Base-by-base conservation (phyloP, 495 filamentous ascomycete genomes). In the Lasiosphaeris hirsuta region DNA sequence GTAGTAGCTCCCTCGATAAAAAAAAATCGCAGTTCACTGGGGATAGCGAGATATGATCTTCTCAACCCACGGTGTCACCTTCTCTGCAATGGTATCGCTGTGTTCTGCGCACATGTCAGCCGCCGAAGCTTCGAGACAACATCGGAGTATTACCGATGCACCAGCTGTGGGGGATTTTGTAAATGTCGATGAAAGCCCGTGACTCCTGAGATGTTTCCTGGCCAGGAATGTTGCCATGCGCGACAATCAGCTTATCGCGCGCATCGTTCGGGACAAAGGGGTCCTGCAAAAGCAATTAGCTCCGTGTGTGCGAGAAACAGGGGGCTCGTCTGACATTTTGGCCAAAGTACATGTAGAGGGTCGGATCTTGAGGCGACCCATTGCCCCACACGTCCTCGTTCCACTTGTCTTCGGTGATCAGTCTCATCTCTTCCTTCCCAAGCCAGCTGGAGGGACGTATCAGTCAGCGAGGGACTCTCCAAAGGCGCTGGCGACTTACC, bases 321-420 rank as follows among this genome's bases (percentile, higher is more conserved):
- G 33, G 33, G 23, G n/a, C 43, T 46, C 19, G 33, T 14, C 23
- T 49, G 10, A 34, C 46, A 13, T 49, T 49, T 10, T n/a, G 4
- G 11, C 46, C 46, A 35, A 49, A 49, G 18, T 49, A 49, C 46
- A 49, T 49, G 46, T n/a, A 49, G 11, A 49, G n/a, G 4, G 19
- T 35, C 10, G 46, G 46, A 35, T 35, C 46, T 7, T 23, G 7
- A 15, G 46, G 2, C 23, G n/a, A 11, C 4, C 23, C 46, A 13
- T 10, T 35, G 19, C 46, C 46, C 46, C 46, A 49, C 11, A 49
- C 46, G 7, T 23, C 13, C 18, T 35, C 33, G 19, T n/a, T 13
- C 19, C 46, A 49, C 14, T 49, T 49, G 23, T 35, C 23, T 7
- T 35, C 23, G 0, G 19, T 34, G 23, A 49, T 49, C 9, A 30